A percentile compares a stretch with the other conserved stretches of the same genome.
phyloP scores from a whole-genome alignment of 208 protist species.

The Blastocrithidia nonstop region DNA sequence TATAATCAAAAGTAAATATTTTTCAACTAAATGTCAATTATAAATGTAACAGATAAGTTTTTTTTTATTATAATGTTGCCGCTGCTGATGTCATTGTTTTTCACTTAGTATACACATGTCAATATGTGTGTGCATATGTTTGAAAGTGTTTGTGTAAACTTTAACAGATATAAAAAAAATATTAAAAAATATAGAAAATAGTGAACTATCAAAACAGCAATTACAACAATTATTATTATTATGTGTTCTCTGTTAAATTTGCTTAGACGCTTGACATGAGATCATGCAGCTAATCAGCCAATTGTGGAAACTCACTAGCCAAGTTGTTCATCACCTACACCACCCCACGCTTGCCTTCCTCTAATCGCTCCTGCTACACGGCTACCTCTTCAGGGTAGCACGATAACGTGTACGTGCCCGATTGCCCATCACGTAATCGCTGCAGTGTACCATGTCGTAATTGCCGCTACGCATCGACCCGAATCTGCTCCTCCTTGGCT shows the following conservation, averaged over 20 bases:
- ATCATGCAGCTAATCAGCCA: slow-evolving; percentile 42
- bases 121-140: slow-evolving; percentile 5
- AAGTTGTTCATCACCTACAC: slow-evolving; percentile 64
- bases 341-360: slow-evolving; percentile 39
- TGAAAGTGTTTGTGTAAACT: slow-evolving; percentile 1
- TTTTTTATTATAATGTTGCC: slow-evolving; percentile 3
- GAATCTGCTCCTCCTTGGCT: slow-evolving; percentile 42
- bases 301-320: slow-evolving; percentile 46
- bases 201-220: too few relatives aligned
- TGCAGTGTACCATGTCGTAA: slow-evolving; percentile 73
- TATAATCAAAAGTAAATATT: background rate
- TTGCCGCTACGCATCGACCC: slow-evolving; percentile 55
- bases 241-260: too few relatives aligned
- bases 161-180: too few relatives aligned
- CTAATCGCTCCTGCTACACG: slow-evolving; percentile 27
- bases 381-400: slow-evolving; percentile 44
- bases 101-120: slow-evolving; percentile 2
- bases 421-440: slow-evolving; percentile 68
- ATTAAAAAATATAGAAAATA: too few relatives aligned
- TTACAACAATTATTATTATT: too few relatives aligned
- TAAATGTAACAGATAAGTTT: too few relatives aligned
- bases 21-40: background rate
- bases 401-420: slow-evolving; percentile 61
- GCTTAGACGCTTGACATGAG: slow-evolving; percentile 33
- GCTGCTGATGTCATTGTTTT: too few relatives aligned